phyloP scores from a whole-genome alignment of 2,329 filamentous ascomycete species.

The Cercospora sojina region DNA sequence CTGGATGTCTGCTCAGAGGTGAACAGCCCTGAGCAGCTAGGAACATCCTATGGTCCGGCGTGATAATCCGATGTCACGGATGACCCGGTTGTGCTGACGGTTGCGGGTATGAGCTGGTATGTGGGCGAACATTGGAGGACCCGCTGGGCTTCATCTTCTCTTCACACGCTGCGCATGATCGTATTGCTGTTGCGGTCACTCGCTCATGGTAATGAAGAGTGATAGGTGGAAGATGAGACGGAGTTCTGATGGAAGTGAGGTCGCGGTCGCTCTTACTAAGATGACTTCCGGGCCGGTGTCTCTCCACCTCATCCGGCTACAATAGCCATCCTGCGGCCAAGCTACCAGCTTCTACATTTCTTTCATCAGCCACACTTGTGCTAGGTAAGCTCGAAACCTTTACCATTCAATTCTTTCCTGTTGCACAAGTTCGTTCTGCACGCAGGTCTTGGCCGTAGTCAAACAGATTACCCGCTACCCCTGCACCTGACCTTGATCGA shows the following conservation, averaged over 20 bases:
- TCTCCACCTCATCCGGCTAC: background rate
- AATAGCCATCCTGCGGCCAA: background rate
- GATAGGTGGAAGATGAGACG: background rate
- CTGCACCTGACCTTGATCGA: background rate
- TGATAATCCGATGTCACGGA: too few species aligned
- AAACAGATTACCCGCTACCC: background rate
- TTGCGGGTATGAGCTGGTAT: too few species aligned
- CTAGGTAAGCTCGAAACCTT: background rate
- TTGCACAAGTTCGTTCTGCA: background rate
- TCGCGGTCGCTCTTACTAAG: background rate
- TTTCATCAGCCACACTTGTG: background rate
- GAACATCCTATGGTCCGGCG: background rate
- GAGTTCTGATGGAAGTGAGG: background rate
- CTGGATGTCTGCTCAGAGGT: too few species aligned
- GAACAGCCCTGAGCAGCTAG: background rate
- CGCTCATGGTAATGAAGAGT: background rate
- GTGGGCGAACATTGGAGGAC: background rate
- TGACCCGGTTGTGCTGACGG: background rate
- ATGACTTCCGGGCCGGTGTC: background rate
- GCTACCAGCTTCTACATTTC: background rate
- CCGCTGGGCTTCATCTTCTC: background rate
- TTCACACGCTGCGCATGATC: background rate
- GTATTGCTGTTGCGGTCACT: background rate
- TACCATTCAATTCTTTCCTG: background rate
- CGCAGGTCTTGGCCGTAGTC: background rate